Evolutionary conservation across 108 stramenopile genomes (phyloP), one percentile per base, ranked within the genome.

Genomic region (Pseudonitzschia delicatissima): DNA sequence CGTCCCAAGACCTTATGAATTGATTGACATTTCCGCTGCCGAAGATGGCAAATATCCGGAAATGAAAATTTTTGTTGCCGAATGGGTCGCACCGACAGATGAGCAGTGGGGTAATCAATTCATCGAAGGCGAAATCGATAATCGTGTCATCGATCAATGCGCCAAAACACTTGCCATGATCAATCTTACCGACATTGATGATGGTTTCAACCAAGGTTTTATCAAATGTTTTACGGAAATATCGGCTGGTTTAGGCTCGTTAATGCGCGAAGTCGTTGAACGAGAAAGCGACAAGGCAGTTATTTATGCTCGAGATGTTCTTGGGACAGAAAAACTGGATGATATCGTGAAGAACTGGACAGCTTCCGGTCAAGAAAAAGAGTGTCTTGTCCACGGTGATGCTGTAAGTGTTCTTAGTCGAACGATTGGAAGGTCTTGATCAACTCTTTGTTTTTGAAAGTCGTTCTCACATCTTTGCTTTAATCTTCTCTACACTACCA

Each of bases 81-180:
- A 80, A 36, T 82, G 77, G 79, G 75, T 55, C 9, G 32, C 68
- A n/a, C 67, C 66, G 66, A 42, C 62, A 20, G 62, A 64, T 57
- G 62, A 64, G 57, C 61, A 45, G 18, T 70, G 69, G 69, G 70
- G 50, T 5, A 29, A 81, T 31, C 82, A 82, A 37, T 78, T 72
- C 39, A 73, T 82, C 29, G 70, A 78, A 42, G 84, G 84, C 4
- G 48, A 60, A 6, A 77, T 86, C 5, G 84, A 86, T 66, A 42
- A 50, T 11, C 52, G 84, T 17, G 44, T 79, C 26, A 59, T 77
- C n/a, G 76, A 73, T 2, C 64, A 80, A 42, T 21, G 77, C 26
- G 84, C 81, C 4, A 48, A 69, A 21, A 70, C 73, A 4, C 29
- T 86, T 11, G 84, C 84, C 3, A 29, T 45, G 48, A 59, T 82